Conservation (phyloP, 495 filamentous ascomycete genomes). For the Podospora appendiculata region DNA sequence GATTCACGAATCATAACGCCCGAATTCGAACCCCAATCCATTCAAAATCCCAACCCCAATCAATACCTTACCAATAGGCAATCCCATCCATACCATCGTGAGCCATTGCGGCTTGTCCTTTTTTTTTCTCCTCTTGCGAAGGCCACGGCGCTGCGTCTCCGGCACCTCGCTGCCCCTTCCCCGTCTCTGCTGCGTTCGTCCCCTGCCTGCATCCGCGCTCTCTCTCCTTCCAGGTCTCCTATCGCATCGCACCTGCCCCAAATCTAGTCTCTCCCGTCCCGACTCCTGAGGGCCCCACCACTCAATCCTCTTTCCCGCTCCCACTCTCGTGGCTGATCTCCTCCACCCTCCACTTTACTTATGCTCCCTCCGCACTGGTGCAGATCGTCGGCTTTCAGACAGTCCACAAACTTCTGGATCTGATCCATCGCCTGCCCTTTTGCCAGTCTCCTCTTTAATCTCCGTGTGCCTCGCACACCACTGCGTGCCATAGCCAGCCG, state of each 20-base stretch:
- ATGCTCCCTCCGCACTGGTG: background rate
- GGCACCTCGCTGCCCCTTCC: background rate
- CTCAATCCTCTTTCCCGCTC: background rate
- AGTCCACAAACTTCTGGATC: constrained; percentile 1
- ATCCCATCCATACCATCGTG: too few relatives aligned
- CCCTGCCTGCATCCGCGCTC: background rate
- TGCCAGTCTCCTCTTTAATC: constrained; percentile 5
- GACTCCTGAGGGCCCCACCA: too few relatives aligned
- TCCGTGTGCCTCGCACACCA: background rate
- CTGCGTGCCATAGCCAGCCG: too few relatives aligned
- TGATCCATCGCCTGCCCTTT: constrained; percentile 2
- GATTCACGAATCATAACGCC: too few relatives aligned
- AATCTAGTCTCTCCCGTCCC: too few relatives aligned
- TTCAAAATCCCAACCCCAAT: too few relatives aligned
- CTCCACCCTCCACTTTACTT: background rate
- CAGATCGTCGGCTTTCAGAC: constrained; percentile 12
- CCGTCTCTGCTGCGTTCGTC: background rate
- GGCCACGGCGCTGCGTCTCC: constrained; percentile 2
- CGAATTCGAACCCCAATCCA: too few relatives aligned
- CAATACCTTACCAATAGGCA: too few relatives aligned
- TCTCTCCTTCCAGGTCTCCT: too few relatives aligned
- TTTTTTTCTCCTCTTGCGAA: background rate
- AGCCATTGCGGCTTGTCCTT: too few relatives aligned
- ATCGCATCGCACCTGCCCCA: too few relatives aligned
- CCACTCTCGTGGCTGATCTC: background rate